Evolutionary conservation across 208 protist species (phyloP).

Genomic region (Blechomonas ayalai): DNA sequence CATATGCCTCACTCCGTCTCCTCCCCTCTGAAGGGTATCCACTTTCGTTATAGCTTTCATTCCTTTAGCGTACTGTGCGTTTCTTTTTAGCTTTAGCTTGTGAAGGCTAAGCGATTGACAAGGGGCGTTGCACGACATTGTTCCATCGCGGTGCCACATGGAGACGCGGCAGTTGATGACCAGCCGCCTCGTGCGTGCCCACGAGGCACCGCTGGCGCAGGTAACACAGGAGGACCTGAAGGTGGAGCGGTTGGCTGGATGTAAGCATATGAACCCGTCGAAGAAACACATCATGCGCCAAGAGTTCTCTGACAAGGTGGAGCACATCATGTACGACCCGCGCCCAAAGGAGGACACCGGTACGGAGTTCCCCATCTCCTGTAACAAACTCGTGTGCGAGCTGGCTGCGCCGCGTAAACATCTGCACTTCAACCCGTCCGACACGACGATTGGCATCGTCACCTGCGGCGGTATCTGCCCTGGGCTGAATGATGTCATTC

Average conservation of each 20-base stretch:
- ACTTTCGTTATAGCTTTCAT: neutral
- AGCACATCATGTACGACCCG: slow-evolving; percentile 88
- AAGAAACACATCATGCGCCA: slow-evolving; percentile 70
- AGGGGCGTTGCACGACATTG: slow-evolving; percentile 43
- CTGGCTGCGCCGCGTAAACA: slow-evolving; percentile 73
- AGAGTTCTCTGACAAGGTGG: slow-evolving; percentile 69
- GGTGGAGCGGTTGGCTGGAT: slow-evolving; percentile 66
- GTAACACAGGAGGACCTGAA: slow-evolving; percentile 67
- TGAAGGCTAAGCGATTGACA: slow-evolving; percentile 4
- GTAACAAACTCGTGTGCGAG: slow-evolving; percentile 60
- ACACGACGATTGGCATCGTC: slow-evolving; percentile 89
- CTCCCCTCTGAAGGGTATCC: neutral
- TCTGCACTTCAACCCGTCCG: slow-evolving; percentile 85
- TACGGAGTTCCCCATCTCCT: slow-evolving; percentile 57
- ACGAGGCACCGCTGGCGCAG: slow-evolving; percentile 36
- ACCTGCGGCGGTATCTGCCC: slow-evolving; percentile 95
- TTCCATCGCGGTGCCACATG: slow-evolving; percentile 63
- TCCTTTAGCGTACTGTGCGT: neutral
- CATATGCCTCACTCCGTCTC: neutral
- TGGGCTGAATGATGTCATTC: slow-evolving; percentile 94
- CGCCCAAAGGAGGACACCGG: slow-evolving; percentile 40
- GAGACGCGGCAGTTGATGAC: slow-evolving; percentile 18
- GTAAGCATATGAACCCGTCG: slow-evolving; percentile 70
- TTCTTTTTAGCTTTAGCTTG: neutral
- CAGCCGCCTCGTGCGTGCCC: slow-evolving; percentile 37